Percentiles rank a stretch among this genome's conserved stretches.
phyloP scores from a whole-genome alignment of 2,329 filamentous ascomycete species.

The Nigrograna mackinnonii region DNA sequence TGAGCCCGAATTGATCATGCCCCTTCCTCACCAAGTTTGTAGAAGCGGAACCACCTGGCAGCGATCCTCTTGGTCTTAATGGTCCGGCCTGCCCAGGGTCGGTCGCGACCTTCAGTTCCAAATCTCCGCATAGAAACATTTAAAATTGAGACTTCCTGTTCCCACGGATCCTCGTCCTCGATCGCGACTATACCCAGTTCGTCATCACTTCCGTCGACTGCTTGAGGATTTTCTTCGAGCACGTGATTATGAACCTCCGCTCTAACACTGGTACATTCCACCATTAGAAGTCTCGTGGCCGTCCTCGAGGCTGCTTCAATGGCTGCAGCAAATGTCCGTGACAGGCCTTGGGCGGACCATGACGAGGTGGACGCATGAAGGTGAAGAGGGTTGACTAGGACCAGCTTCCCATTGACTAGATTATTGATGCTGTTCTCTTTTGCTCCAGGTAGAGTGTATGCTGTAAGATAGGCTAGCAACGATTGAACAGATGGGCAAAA shows the following conservation, averaged over 20 bases:
- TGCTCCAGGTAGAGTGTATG: constrained; percentile 43
- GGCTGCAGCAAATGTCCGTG: constrained; percentile 63
- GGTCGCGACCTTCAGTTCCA: constrained; percentile 34
- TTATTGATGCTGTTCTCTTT: no score
- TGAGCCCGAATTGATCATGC: not conserved
- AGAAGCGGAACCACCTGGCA: constrained; percentile 47
- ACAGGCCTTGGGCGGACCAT: constrained; percentile 75
- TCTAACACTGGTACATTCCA: constrained; percentile 37
- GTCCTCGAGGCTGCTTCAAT: constrained; percentile 60
- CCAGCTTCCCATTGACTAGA: constrained; percentile 53
- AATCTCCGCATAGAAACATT: constrained; percentile 50
- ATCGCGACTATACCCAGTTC: constrained; percentile 4
- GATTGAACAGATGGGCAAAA: constrained; percentile 78
- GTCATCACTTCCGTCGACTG: constrained; percentile 22
- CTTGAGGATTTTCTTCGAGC: constrained; percentile 58
- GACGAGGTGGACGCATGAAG: constrained; percentile 71
- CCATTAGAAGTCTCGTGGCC: constrained; percentile 43
- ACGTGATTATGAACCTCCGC: constrained; percentile 63
- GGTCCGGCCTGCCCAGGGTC: constrained; percentile 53
- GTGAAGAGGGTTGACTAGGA: constrained; percentile 68
- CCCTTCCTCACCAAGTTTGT: constrained; percentile 10
- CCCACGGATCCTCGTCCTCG: constrained; percentile 42
- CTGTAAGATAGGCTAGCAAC: constrained; percentile 74
- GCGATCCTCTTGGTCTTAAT: constrained; percentile 47
- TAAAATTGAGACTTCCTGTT: constrained; percentile 50